Evolutionary conservation across 768 basidiomycete species (phyloP), one percentile per base, ranked within the genome.

Genomic region (Leucosporidium scottii): DNA sequence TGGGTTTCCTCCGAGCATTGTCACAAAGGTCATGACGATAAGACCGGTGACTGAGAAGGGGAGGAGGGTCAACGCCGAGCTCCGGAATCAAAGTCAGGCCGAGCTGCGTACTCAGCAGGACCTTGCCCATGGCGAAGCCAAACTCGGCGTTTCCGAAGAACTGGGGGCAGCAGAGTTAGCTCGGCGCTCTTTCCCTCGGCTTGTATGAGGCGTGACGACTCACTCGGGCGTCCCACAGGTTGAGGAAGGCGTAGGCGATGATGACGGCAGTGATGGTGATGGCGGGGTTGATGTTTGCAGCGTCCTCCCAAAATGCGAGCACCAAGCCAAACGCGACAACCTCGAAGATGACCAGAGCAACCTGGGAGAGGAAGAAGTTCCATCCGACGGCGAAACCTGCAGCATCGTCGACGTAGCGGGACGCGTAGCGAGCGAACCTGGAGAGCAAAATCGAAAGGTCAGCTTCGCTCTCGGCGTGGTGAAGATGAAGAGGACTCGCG

Each of bases 41-140:
- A 78, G 72, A 44, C 74, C 76, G 56, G 68, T 64, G 69, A 78
- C 39, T 44, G 39, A 8, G 15, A 13, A 44, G 39, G 15, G 8
- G 39, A 10, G 5, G 39, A 44, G 15, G 6, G 39, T 44, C 39
- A 44, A 13, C 39, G 6, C 39, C 39, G 39, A 44, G 39, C 8
- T 44, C 39, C n/a, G n/a, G n/a, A n/a, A n/a, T n/a, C n/a, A n/a
- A n/a, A n/a, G n/a, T n/a, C n/a, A n/a, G n/a, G n/a, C n/a, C n/a
- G n/a, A n/a, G n/a, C n/a, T n/a, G n/a, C n/a, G n/a, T 17, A 44
- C 78, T 77, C 68, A 76, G 76, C 31, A 79, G 34, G 28, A 79
- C 75, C 68, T 79, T 79, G 74, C 78, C 77, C 49, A 74, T 74
- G 13, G 74, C 72, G 71, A 79, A 77, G 62, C 72, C 75, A 74